phyloP scores from a whole-genome alignment of 1,139 yeast species.

The Nakaseomyces nivariensis region DNA sequence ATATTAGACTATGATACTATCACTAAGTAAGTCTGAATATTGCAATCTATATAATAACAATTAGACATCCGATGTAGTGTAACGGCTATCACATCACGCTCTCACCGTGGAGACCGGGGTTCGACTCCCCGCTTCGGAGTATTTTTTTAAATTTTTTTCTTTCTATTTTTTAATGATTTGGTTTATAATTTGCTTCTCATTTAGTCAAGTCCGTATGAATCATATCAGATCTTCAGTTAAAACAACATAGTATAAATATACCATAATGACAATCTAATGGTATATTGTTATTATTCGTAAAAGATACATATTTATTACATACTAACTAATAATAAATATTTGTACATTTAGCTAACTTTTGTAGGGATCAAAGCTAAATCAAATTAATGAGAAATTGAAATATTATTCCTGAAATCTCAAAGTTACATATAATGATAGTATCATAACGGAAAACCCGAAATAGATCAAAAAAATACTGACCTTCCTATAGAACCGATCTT shows the following conservation, averaged over 20 bases:
- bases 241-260: too few relatives aligned
- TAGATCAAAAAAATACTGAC: constrained; percentile 52
- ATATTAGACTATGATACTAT: too few relatives aligned
- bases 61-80: constrained; percentile 29
- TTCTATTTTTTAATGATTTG: neutral
- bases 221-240: too few relatives aligned
- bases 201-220: too few relatives aligned
- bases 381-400: too few relatives aligned
- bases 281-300: too few relatives aligned
- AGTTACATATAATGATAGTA: constrained; percentile 67
- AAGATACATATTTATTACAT: too few relatives aligned
- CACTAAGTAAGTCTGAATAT: too few relatives aligned
- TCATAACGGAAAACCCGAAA: constrained; percentile 73
- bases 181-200: neutral
- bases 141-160: constrained; percentile 1
- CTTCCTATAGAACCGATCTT: constrained; percentile 37
- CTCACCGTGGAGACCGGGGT: constrained; percentile 39
- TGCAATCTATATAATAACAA: neutral
- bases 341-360: neutral
- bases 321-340: too few relatives aligned
- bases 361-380: too few relatives aligned
- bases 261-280: too few relatives aligned
- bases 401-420: constrained; percentile 24
- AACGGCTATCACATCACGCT: constrained; percentile 34
- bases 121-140: constrained; percentile 44